These are phyloP conservation scores for Candida pseudofarinosa DNA, from an alignment of 805 yeast genomes.

Conservation along the genomic window DNA sequence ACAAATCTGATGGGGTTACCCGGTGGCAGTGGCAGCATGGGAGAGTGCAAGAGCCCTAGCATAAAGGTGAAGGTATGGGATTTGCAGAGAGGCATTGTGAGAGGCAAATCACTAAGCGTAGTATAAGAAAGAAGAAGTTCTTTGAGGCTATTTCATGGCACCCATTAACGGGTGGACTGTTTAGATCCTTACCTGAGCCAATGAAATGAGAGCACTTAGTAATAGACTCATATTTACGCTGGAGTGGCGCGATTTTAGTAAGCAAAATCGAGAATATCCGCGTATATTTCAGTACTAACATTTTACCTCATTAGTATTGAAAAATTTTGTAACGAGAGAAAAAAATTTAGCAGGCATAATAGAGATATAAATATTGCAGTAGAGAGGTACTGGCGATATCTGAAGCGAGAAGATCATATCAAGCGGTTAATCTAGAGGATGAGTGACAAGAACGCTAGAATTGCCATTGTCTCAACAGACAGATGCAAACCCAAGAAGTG, in stretches of 20 bases:
- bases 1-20: not conserved
- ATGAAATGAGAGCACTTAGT: constrained; percentile 18
- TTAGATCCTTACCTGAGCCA: constrained; percentile 15
- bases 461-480: constrained; percentile 92
- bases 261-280: not conserved
- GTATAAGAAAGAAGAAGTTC: too few relatives aligned
- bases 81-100: too few relatives aligned
- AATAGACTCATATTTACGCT: constrained; percentile 16
- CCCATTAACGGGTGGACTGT: too few relatives aligned
- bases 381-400: not conserved
- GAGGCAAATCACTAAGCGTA: too few relatives aligned
- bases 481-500: constrained; percentile 98
- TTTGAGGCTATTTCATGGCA: too few relatives aligned
- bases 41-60: too few relatives aligned
- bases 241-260: not conserved
- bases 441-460: constrained; percentile 61
- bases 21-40: too few relatives aligned
- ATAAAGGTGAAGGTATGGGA: too few relatives aligned
- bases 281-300: constrained; percentile 4
- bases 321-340: not conserved
- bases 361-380: not conserved
- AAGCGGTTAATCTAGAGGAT: constrained; percentile 9
- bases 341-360: constrained; percentile 1
- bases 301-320: constrained; percentile 1
- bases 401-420: not conserved